Evolutionary conservation across 306 rosid genomes (phyloP).

Genomic region (Urtica urens): DNA sequence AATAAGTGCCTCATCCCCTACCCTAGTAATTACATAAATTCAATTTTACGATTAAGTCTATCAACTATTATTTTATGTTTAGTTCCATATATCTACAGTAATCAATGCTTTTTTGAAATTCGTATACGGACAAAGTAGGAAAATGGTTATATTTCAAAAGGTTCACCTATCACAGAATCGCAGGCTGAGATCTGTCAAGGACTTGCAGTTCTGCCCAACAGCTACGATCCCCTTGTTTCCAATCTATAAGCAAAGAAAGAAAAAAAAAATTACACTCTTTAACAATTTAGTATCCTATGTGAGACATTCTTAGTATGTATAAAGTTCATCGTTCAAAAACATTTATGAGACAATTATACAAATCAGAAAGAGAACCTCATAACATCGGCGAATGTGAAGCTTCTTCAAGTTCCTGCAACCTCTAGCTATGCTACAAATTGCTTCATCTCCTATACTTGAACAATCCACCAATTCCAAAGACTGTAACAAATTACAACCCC

Average conservation of each 20-base stretch:
- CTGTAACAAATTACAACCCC: constrained; percentile 75
- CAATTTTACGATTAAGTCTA: too few species aligned
- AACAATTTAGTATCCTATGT: too few species aligned
- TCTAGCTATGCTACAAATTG: constrained; percentile 65
- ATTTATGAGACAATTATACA: not conserved
- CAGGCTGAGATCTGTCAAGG: constrained; percentile 75
- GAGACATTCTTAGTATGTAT: too few species aligned
- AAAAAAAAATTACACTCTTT: too few species aligned
- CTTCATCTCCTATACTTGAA: constrained; percentile 82
- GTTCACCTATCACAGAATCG: constrained; percentile 83
- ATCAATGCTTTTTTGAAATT: too few species aligned
- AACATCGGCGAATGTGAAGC: constrained; percentile 83
- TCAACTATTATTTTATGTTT: too few species aligned
- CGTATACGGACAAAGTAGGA: too few species aligned
- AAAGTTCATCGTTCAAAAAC: too few species aligned
- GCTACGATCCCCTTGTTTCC: constrained; percentile 75
- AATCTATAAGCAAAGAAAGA: constrained; percentile 33
- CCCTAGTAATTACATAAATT: constrained; percentile 31
- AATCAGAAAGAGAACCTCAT: constrained; percentile 47
- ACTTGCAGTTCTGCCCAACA: constrained; percentile 66
- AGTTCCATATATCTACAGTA: too few species aligned
- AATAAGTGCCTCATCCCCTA: constrained; percentile 81
- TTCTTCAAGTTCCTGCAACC: constrained; percentile 87
- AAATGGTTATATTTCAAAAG: constrained; percentile 13
- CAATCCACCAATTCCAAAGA: constrained; percentile 93